phyloP scores from a whole-genome alignment of 2,329 filamentous ascomycete species.

The Dendrostoma leiphaemia region DNA sequence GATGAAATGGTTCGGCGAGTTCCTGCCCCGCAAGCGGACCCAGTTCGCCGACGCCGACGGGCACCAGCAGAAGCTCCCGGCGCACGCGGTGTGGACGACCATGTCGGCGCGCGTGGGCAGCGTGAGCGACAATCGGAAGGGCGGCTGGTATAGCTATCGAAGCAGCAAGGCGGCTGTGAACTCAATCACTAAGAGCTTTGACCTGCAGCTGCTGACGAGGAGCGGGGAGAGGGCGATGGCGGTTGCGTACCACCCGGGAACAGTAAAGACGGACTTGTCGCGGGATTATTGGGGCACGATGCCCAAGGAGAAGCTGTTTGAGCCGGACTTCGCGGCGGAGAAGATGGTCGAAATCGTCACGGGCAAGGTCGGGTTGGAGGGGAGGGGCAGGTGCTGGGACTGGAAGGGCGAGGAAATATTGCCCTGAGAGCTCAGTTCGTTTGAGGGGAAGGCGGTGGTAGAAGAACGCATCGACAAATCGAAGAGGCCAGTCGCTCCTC shows the following conservation, averaged over 20 bases:
- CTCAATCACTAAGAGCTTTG: slow-evolving; percentile 68
- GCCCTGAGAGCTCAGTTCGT: slow-evolving; percentile 39
- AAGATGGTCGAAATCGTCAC: slow-evolving; percentile 60
- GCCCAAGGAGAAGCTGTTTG: slow-evolving; percentile 61
- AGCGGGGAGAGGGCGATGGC: slow-evolving; percentile 63
- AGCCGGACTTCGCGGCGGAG: slow-evolving; percentile 63
- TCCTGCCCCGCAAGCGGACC: slow-evolving; percentile 62
- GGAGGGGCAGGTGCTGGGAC: slow-evolving; percentile 66
- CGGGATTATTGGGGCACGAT: slow-evolving; percentile 69
- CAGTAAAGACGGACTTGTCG: slow-evolving; percentile 73
- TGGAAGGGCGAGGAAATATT: slow-evolving; percentile 64
- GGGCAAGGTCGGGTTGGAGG: slow-evolving; percentile 42
- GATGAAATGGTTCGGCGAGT: slow-evolving; percentile 70
- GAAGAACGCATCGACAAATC: background rate
- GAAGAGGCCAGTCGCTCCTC: background rate
- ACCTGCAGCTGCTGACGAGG: slow-evolving; percentile 59
- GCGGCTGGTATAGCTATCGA: slow-evolving; percentile 82
- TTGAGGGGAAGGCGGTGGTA: background rate
- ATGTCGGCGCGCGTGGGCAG: slow-evolving; percentile 79
- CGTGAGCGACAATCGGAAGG: slow-evolving; percentile 67
- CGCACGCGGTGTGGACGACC: slow-evolving; percentile 64
- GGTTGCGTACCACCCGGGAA: slow-evolving; percentile 75
- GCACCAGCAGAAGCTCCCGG: too few species aligned
- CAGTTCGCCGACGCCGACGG: slow-evolving; percentile 11
- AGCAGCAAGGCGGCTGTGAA: slow-evolving; percentile 74